A percentile compares a stretch with the other conserved stretches of the same genome.
phyloP scores from a whole-genome alignment of 345 rosid genomes.

The Euphorbia peplus region DNA sequence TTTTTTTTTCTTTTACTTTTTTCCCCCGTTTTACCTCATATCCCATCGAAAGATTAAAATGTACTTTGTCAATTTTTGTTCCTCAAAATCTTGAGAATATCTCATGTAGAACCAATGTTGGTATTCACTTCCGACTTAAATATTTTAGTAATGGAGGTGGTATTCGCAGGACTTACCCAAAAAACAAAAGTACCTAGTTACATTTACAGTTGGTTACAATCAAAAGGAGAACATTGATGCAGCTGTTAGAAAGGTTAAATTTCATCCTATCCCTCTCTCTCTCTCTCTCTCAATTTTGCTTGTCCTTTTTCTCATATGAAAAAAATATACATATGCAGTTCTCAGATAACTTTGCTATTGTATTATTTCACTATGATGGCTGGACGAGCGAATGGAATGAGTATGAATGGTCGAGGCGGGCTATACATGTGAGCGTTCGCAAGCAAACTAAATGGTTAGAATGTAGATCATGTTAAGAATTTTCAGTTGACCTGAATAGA shows the following conservation, averaged over 20 bases:
- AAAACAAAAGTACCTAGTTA: slow-evolving; percentile 70
- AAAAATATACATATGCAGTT: slow-evolving; percentile 46
- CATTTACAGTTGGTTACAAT: slow-evolving; percentile 83
- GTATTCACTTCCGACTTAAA: slow-evolving; percentile 14
- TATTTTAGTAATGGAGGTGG: slow-evolving; percentile 25
- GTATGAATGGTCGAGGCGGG: slow-evolving; percentile 91
- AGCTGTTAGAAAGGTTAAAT: slow-evolving; percentile 71
- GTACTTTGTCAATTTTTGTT: neutral
- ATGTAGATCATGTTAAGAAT: slow-evolving; percentile 7
- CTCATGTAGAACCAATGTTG: neutral
- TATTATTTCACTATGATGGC: slow-evolving; percentile 93
- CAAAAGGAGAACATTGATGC: slow-evolving; percentile 77
- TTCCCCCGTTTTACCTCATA: neutral
- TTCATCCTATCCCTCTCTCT: slow-evolving; percentile 2
- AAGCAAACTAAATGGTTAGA: slow-evolving; percentile 94
- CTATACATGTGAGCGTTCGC: slow-evolving; percentile 75
- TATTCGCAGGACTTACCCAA: slow-evolving; percentile 66
- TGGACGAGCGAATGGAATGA: slow-evolving; percentile 82
- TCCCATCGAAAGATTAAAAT: neutral
- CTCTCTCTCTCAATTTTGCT: slow-evolving; percentile 4
- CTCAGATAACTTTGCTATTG: slow-evolving; percentile 80
- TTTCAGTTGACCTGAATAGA: neutral
- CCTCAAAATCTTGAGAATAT: slow-evolving; percentile 6
- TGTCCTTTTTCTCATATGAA: slow-evolving; percentile 6
- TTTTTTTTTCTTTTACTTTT: neutral